Percentiles rank a stretch among this genome's conserved stretches.
These are phyloP conservation scores for Talaromyces marneffei DNA, from an alignment of 2,329 filamentous ascomycete species.

Conservation along the genomic window DNA sequence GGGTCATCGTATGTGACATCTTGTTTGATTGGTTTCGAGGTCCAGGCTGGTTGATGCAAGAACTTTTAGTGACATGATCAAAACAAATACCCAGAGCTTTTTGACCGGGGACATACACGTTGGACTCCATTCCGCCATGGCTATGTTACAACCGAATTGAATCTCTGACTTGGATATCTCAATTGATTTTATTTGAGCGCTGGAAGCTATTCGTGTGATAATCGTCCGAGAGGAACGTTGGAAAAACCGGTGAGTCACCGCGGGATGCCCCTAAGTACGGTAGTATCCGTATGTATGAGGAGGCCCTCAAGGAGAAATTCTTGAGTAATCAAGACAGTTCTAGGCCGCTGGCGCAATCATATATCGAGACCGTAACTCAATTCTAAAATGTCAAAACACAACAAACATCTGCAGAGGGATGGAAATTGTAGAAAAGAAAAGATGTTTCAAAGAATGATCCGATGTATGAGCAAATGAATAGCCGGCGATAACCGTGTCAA, in stretches of 20 bases:
- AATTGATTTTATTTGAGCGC: background rate
- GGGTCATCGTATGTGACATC: constrained; percentile 44
- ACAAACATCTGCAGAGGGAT: background rate
- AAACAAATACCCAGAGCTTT: background rate
- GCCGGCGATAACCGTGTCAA: background rate
- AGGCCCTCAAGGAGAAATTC: background rate
- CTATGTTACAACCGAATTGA: no score
- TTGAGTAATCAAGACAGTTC: background rate
- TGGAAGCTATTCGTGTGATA: background rate
- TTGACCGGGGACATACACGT: constrained; percentile 19
- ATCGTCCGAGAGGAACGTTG: background rate
- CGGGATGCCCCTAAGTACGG: background rate
- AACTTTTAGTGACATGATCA: background rate
- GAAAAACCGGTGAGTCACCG: background rate
- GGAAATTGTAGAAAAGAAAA: background rate
- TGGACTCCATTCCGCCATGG: constrained; percentile 28
- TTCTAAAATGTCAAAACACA: background rate
- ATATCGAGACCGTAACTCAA: no score
- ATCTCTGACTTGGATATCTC: background rate
- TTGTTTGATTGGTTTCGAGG: constrained; percentile 42
- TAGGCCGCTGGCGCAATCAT: no score
- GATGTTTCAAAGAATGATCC: background rate
- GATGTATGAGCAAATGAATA: background rate
- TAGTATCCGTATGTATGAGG: background rate
- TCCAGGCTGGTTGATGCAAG: constrained; percentile 31